Conservation (phyloP, 179 eudicot species). For the Spinacia oleracea region DNA sequence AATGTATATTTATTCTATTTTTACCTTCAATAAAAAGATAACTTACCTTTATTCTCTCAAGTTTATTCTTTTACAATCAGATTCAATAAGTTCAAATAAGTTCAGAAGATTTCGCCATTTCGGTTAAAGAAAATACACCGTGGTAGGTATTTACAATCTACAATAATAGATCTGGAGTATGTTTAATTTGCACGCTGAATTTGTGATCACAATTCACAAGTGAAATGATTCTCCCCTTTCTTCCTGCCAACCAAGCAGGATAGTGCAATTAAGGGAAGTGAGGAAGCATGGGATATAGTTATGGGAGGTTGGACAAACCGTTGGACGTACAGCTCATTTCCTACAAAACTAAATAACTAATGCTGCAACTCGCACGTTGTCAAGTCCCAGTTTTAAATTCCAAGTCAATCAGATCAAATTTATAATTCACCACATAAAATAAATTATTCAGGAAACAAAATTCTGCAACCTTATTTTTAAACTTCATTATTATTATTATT, state of each 20-base stretch:
- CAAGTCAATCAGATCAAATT: conserved; percentile 11
- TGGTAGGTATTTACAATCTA: too few species aligned
- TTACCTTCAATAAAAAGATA: too few species aligned
- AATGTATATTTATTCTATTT: too few species aligned
- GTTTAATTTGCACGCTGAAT: too few species aligned
- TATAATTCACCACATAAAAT: background rate
- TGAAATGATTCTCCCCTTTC: background rate
- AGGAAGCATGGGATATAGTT: conserved; percentile 27
- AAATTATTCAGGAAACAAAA: background rate
- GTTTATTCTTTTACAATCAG: too few species aligned
- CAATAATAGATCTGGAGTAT: too few species aligned
- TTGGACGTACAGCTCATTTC: conserved; percentile 13
- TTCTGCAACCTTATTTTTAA: background rate
- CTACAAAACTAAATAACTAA: conserved; percentile 1
- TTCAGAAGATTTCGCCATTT: too few species aligned
- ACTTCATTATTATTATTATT: too few species aligned
- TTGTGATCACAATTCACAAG: background rate
- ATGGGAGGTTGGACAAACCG: conserved; percentile 22
- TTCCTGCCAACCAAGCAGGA: conserved; percentile 33
- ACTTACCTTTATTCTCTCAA: too few species aligned
- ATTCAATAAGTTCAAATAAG: too few species aligned
- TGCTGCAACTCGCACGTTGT: conserved; percentile 22
- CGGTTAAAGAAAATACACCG: too few species aligned
- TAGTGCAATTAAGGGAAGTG: conserved; percentile 19
- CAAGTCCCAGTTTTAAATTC: background rate